Evolutionary conservation across 1,284 basidiomycete species (phyloP), one percentile per base, ranked within the genome.

Genomic region (Macrocybe sp.): DNA sequence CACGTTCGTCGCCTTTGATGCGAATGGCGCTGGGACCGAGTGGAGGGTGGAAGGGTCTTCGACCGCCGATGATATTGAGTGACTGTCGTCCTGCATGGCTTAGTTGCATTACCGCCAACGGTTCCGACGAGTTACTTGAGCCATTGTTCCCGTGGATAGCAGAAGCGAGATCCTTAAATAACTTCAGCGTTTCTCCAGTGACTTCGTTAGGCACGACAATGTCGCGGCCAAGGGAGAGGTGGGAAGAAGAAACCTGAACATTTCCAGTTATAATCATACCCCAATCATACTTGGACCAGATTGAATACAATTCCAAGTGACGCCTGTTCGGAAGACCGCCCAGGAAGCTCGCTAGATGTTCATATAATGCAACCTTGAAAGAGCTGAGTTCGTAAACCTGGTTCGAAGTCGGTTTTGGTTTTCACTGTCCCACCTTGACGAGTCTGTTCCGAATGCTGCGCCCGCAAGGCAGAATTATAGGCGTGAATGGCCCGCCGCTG

Each of bases 221-320:
- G 62, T 97, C 95, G 50, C 89, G 80, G 1, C 92, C 92, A 7
- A 93, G 75, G 0, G 86, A 78, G 1, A 96, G 75, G 61, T 96
- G 92, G 0, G 72, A 64, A 0, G 62, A 59, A 40, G 82, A 81
- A 31, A 97, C 83, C 56, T 90, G 88, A 1, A 94, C 79, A 58
- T 97, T 97, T 11, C 95, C 93, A 0, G 94, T 93, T 44, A 96
- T 70, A 46, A 97, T 72, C 72, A 97, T 89, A 0, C 92, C 95
- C 92, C 92, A 97, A 14, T 77, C 76, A 3, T 85, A 81, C 35
- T 72, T 63, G 0, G 83, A 81, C 93, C 94, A 98, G 55, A 73
- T 69, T 1, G 77, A 66, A 63, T 98, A 97, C 22, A 97, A 73
- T 1, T 66, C 60, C 36, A 75, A 65, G 60, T 92, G 87, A 34